Percentiles rank a stretch among this genome's conserved stretches.
These are phyloP conservation scores for Cutaneotrichosporon cutaneum DNA, from an alignment of 1,284 basidiomycete genomes.

Conservation along the genomic window DNA sequence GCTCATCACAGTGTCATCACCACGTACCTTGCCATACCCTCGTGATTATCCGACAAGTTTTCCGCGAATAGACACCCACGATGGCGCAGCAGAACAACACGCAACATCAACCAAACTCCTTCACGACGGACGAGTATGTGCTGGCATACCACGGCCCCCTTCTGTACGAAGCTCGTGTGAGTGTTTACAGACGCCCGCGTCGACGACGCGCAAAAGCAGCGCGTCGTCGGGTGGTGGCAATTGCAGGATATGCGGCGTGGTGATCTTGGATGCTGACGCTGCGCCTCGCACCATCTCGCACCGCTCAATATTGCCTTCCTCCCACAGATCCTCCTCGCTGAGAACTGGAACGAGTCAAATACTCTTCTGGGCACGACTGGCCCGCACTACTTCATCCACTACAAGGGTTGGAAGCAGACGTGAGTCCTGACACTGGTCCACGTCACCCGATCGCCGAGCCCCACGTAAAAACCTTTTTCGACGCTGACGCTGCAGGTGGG, in stretches of 20 bases:
- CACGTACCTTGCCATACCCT: not conserved
- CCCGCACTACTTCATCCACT: slow-evolving; percentile 92
- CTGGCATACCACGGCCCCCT: slow-evolving; percentile 92
- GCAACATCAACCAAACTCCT: slow-evolving; percentile 37
- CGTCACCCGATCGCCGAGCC: not conserved
- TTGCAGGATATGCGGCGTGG: slow-evolving; percentile 11
- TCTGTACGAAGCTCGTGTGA: slow-evolving; percentile 86
- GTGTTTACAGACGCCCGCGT: slow-evolving; percentile 28
- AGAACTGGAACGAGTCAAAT: slow-evolving; percentile 70
- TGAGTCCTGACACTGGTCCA: slow-evolving; percentile 56
- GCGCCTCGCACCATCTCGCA: not conserved
- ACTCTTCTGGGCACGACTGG: slow-evolving; percentile 68
- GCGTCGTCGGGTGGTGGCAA: slow-evolving; percentile 13
- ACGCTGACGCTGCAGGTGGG: slow-evolving; percentile 66
- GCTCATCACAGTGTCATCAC: not conserved
- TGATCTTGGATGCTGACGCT: slow-evolving; percentile 24
- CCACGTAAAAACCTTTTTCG: not conserved
- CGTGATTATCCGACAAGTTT: not conserved
- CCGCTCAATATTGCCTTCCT: slow-evolving; percentile 1
- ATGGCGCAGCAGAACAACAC: slow-evolving; percentile 25
- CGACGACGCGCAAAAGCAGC: slow-evolving; percentile 18
- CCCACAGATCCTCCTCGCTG: slow-evolving; percentile 69
- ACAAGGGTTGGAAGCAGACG: slow-evolving; percentile 99
- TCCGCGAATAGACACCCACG: slow-evolving; percentile 2
- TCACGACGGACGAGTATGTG: slow-evolving; percentile 68